Conservation (phyloP, 2,329 filamentous ascomycete species). For the Aspergillus tubingensis region DNA sequence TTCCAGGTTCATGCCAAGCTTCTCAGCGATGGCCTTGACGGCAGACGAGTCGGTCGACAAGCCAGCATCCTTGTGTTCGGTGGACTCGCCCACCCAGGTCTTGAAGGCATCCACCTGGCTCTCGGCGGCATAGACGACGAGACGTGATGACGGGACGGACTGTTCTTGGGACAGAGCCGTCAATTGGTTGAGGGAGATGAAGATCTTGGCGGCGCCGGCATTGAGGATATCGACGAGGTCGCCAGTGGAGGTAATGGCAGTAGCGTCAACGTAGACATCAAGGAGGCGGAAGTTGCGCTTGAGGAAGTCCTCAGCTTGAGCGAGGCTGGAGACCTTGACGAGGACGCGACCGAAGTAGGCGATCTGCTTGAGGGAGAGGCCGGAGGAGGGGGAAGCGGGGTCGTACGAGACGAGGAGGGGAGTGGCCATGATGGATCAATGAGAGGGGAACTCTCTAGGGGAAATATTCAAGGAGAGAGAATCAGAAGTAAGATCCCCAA, state of each 20-base stretch:
- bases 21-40: slow-evolving; percentile 43
- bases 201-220: slow-evolving; percentile 79
- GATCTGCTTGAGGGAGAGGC: slow-evolving; percentile 55
- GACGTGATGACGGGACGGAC: slow-evolving; percentile 55
- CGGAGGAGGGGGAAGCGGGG: slow-evolving; percentile 46
- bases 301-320: slow-evolving; percentile 53
- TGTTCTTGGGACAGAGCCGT: slow-evolving; percentile 54
- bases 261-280: slow-evolving; percentile 74
- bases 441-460: neutral
- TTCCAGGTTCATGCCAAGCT: slow-evolving; percentile 40
- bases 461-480: neutral
- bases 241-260: slow-evolving; percentile 65
- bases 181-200: slow-evolving; percentile 73
- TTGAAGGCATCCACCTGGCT: slow-evolving; percentile 42
- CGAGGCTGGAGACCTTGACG: slow-evolving; percentile 49
- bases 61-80: slow-evolving; percentile 39
- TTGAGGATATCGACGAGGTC: slow-evolving; percentile 81
- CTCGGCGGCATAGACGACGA: slow-evolving; percentile 57
- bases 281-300: slow-evolving; percentile 58
- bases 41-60: slow-evolving; percentile 36
- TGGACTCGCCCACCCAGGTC: slow-evolving; percentile 40
- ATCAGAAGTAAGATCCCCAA: slow-evolving; percentile 2
- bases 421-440: slow-evolving; percentile 39
- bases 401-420: slow-evolving; percentile 46
- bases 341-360: slow-evolving; percentile 62